These are phyloP conservation scores for Exophiala phaeomuriformis DNA, from an alignment of 2,329 filamentous ascomycete species.

Conservation along the genomic window DNA sequence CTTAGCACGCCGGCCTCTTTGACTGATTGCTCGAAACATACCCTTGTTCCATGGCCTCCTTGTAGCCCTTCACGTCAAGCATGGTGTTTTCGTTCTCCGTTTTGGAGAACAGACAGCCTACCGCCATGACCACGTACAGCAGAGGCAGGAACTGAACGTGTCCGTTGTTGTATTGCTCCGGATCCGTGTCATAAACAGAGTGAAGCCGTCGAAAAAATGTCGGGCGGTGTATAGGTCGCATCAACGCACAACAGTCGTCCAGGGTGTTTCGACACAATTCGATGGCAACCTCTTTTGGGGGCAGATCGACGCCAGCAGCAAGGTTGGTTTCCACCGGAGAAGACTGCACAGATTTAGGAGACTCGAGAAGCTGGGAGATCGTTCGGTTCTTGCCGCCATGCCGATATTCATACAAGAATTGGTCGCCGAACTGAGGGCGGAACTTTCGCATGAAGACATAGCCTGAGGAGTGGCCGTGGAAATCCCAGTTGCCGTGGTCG, in stretches of 20 bases:
- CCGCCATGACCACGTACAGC: slow-evolving; percentile 61
- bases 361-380: slow-evolving; percentile 58
- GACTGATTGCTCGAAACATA: slow-evolving; percentile 30
- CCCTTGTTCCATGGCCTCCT: slow-evolving; percentile 50
- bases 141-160: slow-evolving; percentile 64
- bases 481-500: slow-evolving; percentile 88
- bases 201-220: slow-evolving; percentile 73
- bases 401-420: slow-evolving; percentile 54
- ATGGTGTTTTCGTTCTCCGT: slow-evolving; percentile 46
- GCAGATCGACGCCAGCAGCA: slow-evolving; percentile 56
- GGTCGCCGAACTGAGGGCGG: slow-evolving; percentile 75
- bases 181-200: slow-evolving; percentile 63
- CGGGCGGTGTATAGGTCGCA: slow-evolving; percentile 72
- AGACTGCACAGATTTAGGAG: slow-evolving; percentile 53
- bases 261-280: slow-evolving; percentile 54
- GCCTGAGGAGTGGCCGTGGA: slow-evolving; percentile 87
- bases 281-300: slow-evolving; percentile 52
- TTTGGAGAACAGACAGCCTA: slow-evolving; percentile 64
- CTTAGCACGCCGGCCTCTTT: slow-evolving; percentile 5
- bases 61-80: slow-evolving; percentile 42
- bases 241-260: slow-evolving; percentile 55
- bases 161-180: slow-evolving; percentile 55
- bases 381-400: slow-evolving; percentile 45
- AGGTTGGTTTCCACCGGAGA: slow-evolving; percentile 55
- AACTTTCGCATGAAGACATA: slow-evolving; percentile 80